A percentile compares a stretch with the other conserved stretches of the same genome.
These are phyloP conservation scores for Trametes maxima DNA, from an alignment of 768 basidiomycete genomes.

Conservation along the genomic window DNA sequence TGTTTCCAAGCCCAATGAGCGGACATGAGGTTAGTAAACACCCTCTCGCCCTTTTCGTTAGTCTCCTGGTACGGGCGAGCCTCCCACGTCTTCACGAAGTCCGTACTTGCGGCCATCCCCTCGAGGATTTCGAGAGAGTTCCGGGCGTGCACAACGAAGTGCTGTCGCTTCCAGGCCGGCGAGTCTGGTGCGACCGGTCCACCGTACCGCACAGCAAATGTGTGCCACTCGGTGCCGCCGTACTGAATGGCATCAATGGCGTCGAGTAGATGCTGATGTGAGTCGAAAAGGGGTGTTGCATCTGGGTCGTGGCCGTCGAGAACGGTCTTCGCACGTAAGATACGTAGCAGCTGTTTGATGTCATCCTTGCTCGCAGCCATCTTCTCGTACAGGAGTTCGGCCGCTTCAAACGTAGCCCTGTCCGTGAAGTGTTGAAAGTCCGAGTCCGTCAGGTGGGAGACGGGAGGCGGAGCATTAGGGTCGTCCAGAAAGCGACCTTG, in stretches of 20 bases:
- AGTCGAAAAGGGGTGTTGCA: too few species aligned
- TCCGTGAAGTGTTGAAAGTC: too few species aligned
- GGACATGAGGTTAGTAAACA: constrained; percentile 43
- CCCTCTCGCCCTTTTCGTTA: too few species aligned
- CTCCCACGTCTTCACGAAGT: constrained; percentile 39
- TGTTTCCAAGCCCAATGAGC: constrained; percentile 46
- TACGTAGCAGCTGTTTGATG: too few species aligned
- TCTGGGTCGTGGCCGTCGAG: too few species aligned
- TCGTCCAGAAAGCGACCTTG: too few species aligned
- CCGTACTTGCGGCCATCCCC: constrained; percentile 37
- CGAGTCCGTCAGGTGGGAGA: too few species aligned
- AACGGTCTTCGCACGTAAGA: too few species aligned
- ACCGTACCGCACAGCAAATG: constrained; percentile 23
- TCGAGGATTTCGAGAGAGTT: constrained; percentile 34
- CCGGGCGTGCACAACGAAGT: constrained; percentile 38
- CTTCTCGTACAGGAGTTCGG: too few species aligned
- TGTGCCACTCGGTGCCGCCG: constrained; percentile 32
- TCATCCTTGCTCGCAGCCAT: too few species aligned
- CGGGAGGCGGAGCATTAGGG: too few species aligned
- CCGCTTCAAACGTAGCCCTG: too few species aligned
- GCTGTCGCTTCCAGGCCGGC: constrained; percentile 37
- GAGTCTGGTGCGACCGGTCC: constrained; percentile 26
- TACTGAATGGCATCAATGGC: constrained; percentile 30
- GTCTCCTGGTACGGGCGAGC: constrained; percentile 34
- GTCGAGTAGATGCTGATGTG: constrained; percentile 21